Evolutionary conservation across 768 basidiomycete genomes (phyloP), one percentile per base, ranked within the genome.

Genomic region (Sutorius australiensis): DNA sequence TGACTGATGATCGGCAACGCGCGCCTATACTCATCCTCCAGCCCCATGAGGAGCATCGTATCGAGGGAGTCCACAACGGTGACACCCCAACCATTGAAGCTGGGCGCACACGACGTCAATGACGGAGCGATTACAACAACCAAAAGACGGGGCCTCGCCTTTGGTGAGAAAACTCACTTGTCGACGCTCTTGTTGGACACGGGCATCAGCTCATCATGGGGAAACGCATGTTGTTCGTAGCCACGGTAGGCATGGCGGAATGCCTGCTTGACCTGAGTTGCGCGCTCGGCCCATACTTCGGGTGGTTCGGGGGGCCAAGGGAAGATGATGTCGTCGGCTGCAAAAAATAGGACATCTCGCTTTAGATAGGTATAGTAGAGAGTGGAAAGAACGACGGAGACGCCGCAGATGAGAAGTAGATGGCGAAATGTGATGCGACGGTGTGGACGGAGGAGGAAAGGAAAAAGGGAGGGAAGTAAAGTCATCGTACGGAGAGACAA

Each of bases 41-140:
- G 72, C 4, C 77, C 89, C 83, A 95, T 86, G 32, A 98, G 72
- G 19, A 88, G 72, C 77, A 95, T 84, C 1, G 91, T 91, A 61
- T 94, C 92, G 21, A 97, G 75, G 1, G 89, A 82, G 63, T 97
- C 94, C 45, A 91, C 78, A 21, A 82, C 73, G 9, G 88, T 86
- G 6, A 88, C 76, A 27, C 83, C 84, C 89, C 89, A 91, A 11
- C 85, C 86, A 62, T 90, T 90, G 67, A 89, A 87, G 50, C 88
- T 89, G 24, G 30, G 6, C 6, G 19, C 2, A 33, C 12, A 34
- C 6, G 43, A 52, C 4, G 28, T 63, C 40, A 58, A 34, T 33
- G 32, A 41, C 2, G n/a, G 30, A 24, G 14, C 19, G 37, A 12
- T n/a, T 8, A 43, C 6, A 27, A 3, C 13, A 13, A 30, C 24